Conservation (phyloP, 192 early-diverging fungal genomes). For the Phlyctochytrium bullatum region DNA sequence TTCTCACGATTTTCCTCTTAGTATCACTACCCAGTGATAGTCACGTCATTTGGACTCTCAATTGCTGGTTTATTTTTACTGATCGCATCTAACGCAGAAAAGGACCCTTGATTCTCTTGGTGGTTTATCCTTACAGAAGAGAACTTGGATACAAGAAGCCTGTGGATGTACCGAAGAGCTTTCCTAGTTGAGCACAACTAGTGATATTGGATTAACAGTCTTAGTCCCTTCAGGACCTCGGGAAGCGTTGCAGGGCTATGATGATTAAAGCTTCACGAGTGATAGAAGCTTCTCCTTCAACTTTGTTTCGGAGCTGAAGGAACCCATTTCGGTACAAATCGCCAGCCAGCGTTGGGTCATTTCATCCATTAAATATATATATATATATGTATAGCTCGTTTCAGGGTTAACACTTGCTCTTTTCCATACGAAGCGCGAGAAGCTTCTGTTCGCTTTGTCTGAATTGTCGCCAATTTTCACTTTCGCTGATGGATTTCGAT, state of each 20-base stretch:
- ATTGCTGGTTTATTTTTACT: background rate
- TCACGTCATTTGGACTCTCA: background rate
- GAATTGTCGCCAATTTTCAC: too few relatives aligned
- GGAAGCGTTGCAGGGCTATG: background rate
- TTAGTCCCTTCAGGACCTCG: background rate
- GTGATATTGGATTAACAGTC: background rate
- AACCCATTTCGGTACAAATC: too few relatives aligned
- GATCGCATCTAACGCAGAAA: background rate
- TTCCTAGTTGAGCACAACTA: background rate
- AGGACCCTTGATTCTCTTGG: background rate
- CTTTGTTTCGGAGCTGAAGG: too few relatives aligned
- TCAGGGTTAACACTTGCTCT: too few relatives aligned
- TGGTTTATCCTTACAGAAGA: background rate
- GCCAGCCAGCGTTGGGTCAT: too few relatives aligned
- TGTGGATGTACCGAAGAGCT: background rate
- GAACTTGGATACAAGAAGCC: background rate
- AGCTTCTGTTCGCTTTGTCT: too few relatives aligned
- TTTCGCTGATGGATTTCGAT: conserved; percentile 77
- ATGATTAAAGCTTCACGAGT: too few relatives aligned
- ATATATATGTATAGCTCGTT: too few relatives aligned
- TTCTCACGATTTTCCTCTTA: background rate
- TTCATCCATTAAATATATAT: too few relatives aligned
- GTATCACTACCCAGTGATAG: background rate
- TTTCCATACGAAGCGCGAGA: too few relatives aligned
- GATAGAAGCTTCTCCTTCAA: too few relatives aligned